Evolutionary conservation across 2,329 filamentous ascomycete genomes (phyloP).

Genomic region (Nannizzia gypsea): DNA sequence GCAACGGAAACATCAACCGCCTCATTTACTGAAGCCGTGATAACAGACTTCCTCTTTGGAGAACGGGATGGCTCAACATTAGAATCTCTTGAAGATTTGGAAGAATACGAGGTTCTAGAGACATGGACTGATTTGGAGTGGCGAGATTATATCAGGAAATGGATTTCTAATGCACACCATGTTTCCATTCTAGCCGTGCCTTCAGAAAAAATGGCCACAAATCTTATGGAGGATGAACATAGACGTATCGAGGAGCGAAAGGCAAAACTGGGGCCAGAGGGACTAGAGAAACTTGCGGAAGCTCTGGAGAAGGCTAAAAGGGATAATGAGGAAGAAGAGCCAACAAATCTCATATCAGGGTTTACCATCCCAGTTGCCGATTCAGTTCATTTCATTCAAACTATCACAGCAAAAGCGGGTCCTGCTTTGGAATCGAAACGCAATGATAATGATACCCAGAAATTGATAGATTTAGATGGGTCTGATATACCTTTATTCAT

Average conservation of each 20-base stretch:
- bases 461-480: constrained; percentile 58
- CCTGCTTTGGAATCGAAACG: constrained; percentile 59
- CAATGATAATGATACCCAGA: constrained; percentile 58
- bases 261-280: constrained; percentile 66
- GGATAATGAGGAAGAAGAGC: constrained; percentile 81
- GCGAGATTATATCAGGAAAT: constrained; percentile 68
- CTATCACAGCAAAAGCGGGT: constrained; percentile 71
- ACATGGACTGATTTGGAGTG: constrained; percentile 75
- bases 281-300: constrained; percentile 60
- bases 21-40: constrained; percentile 74
- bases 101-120: constrained; percentile 55
- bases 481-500: constrained; percentile 65
- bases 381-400: constrained; percentile 90
- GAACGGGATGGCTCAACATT: constrained; percentile 69
- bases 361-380: constrained; percentile 76
- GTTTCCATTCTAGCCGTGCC: constrained; percentile 81
- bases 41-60: constrained; percentile 86
- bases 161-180: constrained; percentile 75
- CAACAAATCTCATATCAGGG: constrained; percentile 62
- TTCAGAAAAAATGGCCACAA: constrained; percentile 64
- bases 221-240: constrained; percentile 71
- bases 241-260: constrained; percentile 67
- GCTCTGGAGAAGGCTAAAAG: constrained; percentile 72
- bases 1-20: constrained; percentile 68
- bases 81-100: constrained; percentile 42